A percentile compares a stretch with the other conserved stretches of the same genome.
Conservation (phyloP, 371 early-diverging fungal genomes). For the Syncephalis plumigaleata region DNA sequence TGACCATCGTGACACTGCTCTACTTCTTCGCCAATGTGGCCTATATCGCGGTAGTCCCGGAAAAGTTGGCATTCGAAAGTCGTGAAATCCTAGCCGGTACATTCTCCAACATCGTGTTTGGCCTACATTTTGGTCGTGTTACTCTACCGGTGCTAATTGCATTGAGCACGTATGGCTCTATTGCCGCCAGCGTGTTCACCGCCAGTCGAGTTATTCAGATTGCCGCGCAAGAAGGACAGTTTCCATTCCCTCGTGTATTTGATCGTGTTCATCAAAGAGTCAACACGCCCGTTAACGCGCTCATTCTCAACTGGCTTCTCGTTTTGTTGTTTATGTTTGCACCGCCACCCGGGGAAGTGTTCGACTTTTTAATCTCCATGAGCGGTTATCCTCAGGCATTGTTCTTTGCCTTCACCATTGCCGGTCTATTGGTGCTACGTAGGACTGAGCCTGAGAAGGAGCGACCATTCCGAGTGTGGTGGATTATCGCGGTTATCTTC, state of each 20-base stretch:
- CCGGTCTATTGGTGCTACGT: neutral
- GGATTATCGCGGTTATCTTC: too few species aligned
- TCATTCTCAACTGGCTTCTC: neutral
- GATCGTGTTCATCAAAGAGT: neutral
- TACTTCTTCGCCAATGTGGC: conserved; percentile 18
- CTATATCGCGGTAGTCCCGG: conserved; percentile 17
- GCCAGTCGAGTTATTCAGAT: conserved; percentile 9
- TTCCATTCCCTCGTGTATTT: neutral
- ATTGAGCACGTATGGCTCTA: conserved; percentile 10
- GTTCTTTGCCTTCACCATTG: neutral
- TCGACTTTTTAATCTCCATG: neutral
- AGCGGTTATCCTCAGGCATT: neutral
- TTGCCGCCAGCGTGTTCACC: conserved; percentile 8
- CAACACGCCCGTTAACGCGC: neutral
- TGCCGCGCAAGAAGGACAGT: conserved; percentile 8
- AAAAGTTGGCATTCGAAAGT: conserved; percentile 8
- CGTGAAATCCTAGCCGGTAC: conserved; percentile 13
- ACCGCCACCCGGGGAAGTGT: neutral
- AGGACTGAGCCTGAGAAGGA: neutral
- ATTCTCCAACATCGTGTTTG: conserved; percentile 15
- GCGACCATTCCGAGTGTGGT: neutral
- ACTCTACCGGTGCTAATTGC: conserved; percentile 11
- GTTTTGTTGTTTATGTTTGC: neutral
- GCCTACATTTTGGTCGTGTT: conserved; percentile 4
- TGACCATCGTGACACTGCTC: conserved; percentile 9